Percentiles rank a stretch among this genome's conserved stretches.
Evolutionary conservation across 306 rosid genomes (phyloP).

Genomic region (Astragalus glycyphyllos): DNA sequence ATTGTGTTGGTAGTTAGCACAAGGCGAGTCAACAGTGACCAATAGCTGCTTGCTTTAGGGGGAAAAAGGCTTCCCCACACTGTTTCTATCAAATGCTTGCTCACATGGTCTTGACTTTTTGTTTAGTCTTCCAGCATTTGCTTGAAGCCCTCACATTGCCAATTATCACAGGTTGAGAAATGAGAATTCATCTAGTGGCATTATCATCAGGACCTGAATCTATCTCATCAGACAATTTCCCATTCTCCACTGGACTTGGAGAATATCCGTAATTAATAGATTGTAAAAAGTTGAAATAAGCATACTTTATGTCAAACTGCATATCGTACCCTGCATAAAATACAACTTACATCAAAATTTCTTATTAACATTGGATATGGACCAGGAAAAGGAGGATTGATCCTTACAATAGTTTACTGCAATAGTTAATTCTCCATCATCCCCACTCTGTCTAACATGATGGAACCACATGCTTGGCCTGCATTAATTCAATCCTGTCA

Average conservation of each 20-base stretch:
- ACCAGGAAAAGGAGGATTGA: conserved; percentile 12
- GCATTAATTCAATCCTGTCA: conserved; percentile 46
- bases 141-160: conserved; percentile 19
- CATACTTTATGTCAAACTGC: conserved; percentile 86
- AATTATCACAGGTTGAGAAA: conserved; percentile 23
- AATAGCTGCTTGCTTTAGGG: conserved; percentile 24
- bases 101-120: background rate
- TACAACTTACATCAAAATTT: conserved; percentile 32
- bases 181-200: conserved; percentile 31
- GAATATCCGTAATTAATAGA: conserved; percentile 52
- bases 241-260: conserved; percentile 5
- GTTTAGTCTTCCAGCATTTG: conserved; percentile 1
- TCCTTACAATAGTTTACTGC: conserved; percentile 83
- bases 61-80: conserved; percentile 24
- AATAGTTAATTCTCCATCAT: conserved; percentile 61
- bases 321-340: conserved; percentile 83
- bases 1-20: conserved; percentile 18
- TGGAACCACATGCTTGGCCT: conserved; percentile 98
- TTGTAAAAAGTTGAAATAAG: conserved; percentile 81
- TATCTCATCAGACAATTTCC: conserved; percentile 38
- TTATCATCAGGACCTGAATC: conserved; percentile 42
- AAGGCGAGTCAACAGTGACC: conserved; percentile 9
- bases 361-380: conserved; percentile 24
- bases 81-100: conserved; percentile 18
- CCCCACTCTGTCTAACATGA: conserved; percentile 76